These are phyloP conservation scores for Bipolaris zeicola DNA, from an alignment of 2,329 filamentous ascomycete genomes.

Conservation along the genomic window DNA sequence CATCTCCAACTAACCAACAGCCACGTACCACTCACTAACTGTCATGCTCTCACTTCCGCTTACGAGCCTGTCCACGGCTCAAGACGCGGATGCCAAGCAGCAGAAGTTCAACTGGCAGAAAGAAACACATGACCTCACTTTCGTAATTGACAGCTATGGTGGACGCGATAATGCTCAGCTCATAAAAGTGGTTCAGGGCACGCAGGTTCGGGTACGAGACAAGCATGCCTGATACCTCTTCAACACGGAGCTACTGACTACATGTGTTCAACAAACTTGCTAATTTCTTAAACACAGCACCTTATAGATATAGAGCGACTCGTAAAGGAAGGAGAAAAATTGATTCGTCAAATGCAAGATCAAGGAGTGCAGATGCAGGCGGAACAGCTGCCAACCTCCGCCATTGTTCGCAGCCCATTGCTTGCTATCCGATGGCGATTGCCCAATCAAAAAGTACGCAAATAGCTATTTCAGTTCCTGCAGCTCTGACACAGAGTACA, in stretches of 20 bases:
- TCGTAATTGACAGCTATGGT: slow-evolving; percentile 42
- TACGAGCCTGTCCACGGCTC: slow-evolving; percentile 42
- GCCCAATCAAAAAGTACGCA: slow-evolving; percentile 43
- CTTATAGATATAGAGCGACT: slow-evolving; percentile 33
- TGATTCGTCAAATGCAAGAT: slow-evolving; percentile 28
- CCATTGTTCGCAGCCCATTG: slow-evolving; percentile 47
- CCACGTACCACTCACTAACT: slow-evolving; percentile 12
- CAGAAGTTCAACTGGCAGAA: slow-evolving; percentile 47
- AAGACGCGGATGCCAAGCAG: slow-evolving; percentile 34
- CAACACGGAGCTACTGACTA: not conserved
- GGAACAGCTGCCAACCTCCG: slow-evolving; percentile 54
- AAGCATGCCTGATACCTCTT: slow-evolving; percentile 2
- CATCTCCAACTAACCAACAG: slow-evolving; percentile 5
- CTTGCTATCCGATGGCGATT: slow-evolving; percentile 51
- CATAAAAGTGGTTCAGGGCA: slow-evolving; percentile 51
- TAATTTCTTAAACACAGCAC: slow-evolving; percentile 26
- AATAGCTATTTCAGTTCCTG: too few relatives aligned
- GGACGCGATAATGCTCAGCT: slow-evolving; percentile 34
- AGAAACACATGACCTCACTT: slow-evolving; percentile 36
- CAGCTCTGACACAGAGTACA: slow-evolving; percentile 26
- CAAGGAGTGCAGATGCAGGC: slow-evolving; percentile 36
- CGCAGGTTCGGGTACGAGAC: slow-evolving; percentile 50
- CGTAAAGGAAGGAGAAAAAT: slow-evolving; percentile 23
- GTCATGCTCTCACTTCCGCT: slow-evolving; percentile 41
- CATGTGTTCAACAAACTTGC: not conserved